Conservation (phyloP, 2,329 filamentous ascomycete species). For the Coniochaeta prunicola region DNA sequence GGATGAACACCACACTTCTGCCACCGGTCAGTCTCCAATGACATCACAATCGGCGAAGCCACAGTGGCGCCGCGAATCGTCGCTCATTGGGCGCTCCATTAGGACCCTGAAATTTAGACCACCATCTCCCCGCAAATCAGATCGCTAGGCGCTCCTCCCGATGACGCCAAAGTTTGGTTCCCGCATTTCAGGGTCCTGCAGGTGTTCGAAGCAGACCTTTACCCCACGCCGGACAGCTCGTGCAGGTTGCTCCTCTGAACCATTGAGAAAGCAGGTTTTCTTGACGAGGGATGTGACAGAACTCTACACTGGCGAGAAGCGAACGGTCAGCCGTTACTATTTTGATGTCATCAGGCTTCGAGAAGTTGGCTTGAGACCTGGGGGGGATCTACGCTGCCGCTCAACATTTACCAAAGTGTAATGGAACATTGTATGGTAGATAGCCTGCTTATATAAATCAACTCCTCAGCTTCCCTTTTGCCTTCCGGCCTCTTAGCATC, state of each 20-base stretch:
- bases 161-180: neutral
- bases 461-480: neutral
- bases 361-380: neutral
- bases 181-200: neutral
- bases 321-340: neutral
- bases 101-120: neutral
- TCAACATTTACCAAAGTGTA: too few relatives aligned
- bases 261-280: neutral
- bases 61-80: neutral
- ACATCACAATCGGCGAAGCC: neutral
- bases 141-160: neutral
- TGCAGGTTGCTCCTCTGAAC: neutral
- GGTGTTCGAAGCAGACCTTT: too few relatives aligned
- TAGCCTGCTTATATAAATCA: neutral
- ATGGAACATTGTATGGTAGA: neutral
- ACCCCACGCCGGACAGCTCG: neutral
- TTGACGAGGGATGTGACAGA: neutral
- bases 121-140: neutral
- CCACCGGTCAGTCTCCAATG: neutral
- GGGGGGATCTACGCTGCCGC: too few relatives aligned
- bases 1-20: neutral
- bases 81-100: neutral
- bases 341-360: neutral
- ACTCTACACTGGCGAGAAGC: neutral
- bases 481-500: neutral